Percentiles rank a stretch among this genome's conserved stretches.
Evolutionary conservation across 140 eudicot genomes (phyloP).

Genomic region (Ambrosia hybrid): DNA sequence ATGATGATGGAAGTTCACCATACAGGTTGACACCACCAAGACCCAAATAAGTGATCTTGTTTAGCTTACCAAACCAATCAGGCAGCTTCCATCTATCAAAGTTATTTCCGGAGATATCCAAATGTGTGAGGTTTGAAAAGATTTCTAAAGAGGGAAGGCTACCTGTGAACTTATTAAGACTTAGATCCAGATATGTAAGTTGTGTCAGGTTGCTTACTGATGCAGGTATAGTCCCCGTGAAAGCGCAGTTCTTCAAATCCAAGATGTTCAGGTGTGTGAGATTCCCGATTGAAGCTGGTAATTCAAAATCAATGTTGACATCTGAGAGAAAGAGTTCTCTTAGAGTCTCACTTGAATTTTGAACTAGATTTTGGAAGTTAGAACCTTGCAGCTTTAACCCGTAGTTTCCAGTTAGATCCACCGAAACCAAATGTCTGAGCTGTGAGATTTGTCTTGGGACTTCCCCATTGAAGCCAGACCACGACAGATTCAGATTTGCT

Average conservation of each 20-base stretch:
- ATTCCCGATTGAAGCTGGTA: neutral
- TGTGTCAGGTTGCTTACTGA: too few species aligned
- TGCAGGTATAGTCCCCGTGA: neutral
- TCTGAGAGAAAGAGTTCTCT: neutral
- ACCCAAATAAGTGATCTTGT: constrained; percentile 17
- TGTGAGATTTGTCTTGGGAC: neutral
- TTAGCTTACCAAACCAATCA: constrained; percentile 35
- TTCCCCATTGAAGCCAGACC: neutral
- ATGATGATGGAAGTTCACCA: constrained; percentile 16
- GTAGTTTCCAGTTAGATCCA: too few species aligned
- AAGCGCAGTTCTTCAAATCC: neutral
- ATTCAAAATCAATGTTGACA: neutral
- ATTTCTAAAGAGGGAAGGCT: too few species aligned
- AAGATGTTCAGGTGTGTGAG: neutral
- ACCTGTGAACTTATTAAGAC: too few species aligned
- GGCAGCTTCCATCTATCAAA: too few species aligned
- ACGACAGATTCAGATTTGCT: neutral
- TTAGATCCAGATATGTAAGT: too few species aligned
- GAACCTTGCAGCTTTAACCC: neutral
- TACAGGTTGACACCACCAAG: constrained; percentile 19
- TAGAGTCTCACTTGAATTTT: too few species aligned
- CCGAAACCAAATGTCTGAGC: too few species aligned
- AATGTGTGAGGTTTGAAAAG: too few species aligned
- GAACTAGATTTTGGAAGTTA: neutral
- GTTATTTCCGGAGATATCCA: neutral